Conservation (phyloP, 129 eudicot genomes). For the Artemisia tridentata region DNA sequence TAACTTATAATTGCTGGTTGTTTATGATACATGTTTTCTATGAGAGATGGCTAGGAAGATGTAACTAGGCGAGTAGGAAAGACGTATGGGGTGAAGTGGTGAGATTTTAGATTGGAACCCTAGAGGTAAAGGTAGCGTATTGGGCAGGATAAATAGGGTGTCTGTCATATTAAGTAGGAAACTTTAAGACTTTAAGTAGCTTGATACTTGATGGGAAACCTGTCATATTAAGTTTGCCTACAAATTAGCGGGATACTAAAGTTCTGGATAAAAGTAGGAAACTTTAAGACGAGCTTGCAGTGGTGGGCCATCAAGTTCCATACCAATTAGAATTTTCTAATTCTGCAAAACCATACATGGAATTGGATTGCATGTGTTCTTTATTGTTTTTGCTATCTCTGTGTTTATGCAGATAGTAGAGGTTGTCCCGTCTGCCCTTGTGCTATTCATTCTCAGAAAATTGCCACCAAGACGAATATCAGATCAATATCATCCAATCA, state of each 20-base stretch:
- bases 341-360: not conserved
- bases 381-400: not conserved
- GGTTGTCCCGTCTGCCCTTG: conserved; percentile 77
- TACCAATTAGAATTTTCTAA: not conserved
- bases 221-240: not conserved
- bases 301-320: not conserved
- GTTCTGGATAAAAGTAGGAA: not conserved
- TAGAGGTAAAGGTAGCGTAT: not conserved
- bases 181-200: not conserved
- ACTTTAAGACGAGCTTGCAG: not conserved
- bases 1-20: not conserved
- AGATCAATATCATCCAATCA: conserved; percentile 72
- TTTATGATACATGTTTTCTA: not conserved
- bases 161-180: no score
- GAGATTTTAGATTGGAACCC: not conserved
- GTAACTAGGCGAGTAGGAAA: no score
- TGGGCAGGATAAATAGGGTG: no score
- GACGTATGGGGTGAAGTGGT: no score
- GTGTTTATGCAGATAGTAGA: conserved; percentile 56
- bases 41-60: not conserved
- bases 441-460: conserved; percentile 78
- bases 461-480: conserved; percentile 66
- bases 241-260: not conserved
- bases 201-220: not conserved
- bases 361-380: no score